Conservation (phyloP, 2,329 filamentous ascomycete species). For the Paecilomyces sp. region DNA sequence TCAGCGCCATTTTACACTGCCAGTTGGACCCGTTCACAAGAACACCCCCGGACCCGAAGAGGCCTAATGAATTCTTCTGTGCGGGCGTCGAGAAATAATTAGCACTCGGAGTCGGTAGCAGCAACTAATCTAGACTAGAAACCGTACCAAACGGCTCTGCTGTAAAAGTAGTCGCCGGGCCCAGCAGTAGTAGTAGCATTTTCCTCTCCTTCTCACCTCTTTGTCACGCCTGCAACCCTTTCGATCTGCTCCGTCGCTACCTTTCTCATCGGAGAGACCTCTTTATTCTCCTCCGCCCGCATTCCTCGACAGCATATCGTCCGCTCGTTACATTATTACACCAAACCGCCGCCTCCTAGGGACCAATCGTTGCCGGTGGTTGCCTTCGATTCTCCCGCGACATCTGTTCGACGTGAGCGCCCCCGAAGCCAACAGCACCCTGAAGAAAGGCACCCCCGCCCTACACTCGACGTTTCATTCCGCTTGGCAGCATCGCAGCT, state of each 20-base stretch:
- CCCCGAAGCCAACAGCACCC: background rate
- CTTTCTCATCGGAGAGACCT: background rate
- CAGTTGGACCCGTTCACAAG: background rate
- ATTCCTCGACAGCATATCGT: background rate
- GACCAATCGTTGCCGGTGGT: background rate
- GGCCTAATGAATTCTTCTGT: background rate
- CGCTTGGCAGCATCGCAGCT: background rate
- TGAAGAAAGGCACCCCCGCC: constrained; percentile 4
- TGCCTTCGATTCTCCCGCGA: background rate
- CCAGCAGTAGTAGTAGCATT: background rate
- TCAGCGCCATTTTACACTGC: background rate
- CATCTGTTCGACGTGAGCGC: background rate
- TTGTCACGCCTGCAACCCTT: background rate
- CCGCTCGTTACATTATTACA: background rate
- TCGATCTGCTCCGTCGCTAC: background rate
- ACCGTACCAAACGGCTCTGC: too few species aligned
- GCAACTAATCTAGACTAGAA: too few species aligned
- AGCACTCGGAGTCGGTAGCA: background rate
- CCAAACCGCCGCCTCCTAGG: background rate
- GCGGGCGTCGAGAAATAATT: background rate
- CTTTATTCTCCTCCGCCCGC: background rate
- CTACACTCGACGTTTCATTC: constrained; percentile 12
- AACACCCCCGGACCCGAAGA: background rate
- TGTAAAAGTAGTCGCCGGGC: background rate
- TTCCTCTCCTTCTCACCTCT: background rate